phyloP scores from a whole-genome alignment of 2,329 filamentous ascomycete genomes.

The Ophiostoma montium region DNA sequence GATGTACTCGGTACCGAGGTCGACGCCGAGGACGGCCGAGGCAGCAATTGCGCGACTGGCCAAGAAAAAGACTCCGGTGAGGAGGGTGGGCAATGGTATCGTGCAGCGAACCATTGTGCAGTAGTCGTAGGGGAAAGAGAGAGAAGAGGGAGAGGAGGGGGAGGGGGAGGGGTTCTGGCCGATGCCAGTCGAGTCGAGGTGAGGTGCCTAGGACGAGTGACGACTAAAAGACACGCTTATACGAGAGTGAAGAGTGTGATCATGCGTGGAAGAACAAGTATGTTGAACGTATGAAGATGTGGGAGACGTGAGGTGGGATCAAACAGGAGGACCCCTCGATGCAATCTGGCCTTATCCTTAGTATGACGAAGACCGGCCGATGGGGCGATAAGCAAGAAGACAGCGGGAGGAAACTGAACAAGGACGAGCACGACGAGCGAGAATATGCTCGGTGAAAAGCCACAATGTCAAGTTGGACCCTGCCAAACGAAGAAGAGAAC shows the following conservation, averaged over 20 bases:
- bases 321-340: not conserved
- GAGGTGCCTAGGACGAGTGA: not conserved
- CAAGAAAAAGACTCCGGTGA: constrained; percentile 28
- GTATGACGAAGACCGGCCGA: no score
- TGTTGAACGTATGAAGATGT: not conserved
- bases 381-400: not conserved
- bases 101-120: not conserved
- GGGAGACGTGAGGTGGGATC: not conserved
- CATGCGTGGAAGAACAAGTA: not conserved
- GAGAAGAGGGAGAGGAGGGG: not conserved
- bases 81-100: constrained; percentile 12
- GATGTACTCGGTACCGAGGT: constrained; percentile 92
- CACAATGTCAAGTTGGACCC: constrained; percentile 1
- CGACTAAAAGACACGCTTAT: no score
- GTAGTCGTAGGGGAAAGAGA: not conserved
- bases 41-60: constrained; percentile 36
- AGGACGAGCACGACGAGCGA: no score
- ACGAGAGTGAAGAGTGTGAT: not conserved
- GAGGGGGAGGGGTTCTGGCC: not conserved
- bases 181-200: not conserved
- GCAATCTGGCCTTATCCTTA: constrained; percentile 5
- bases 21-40: constrained; percentile 75
- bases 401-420: no score
- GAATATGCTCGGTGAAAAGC: not conserved
- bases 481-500: constrained; percentile 2